Base-by-base conservation (phyloP, 1,284 basidiomycete genomes). In the Rugosomyces carneus region DNA sequence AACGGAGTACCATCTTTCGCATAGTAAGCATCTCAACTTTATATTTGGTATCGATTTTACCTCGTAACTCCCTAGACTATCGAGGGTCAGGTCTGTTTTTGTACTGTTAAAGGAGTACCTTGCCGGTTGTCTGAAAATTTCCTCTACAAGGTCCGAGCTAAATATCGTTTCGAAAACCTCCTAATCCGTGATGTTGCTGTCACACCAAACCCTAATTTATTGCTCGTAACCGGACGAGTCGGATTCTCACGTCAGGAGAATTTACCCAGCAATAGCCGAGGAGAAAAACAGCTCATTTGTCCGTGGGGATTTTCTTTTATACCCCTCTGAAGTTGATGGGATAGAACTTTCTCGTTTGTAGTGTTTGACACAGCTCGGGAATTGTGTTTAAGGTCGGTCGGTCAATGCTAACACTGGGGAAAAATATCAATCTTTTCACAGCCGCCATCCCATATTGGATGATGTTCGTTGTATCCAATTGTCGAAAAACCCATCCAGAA, bases 211-310 rank as follows among this genome's bases (percentile, higher is more conserved):
- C 38, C 45, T 7, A 38, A 32, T 15, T 46, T 50, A 21, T 23
- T 53, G 10, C 5, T 50, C 7, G 21, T 48, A 15, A 38, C 23
- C 2, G 51, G 48, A 7, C 47, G 46, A 1, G 31, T 50, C 31
- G 40, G 34, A n/a, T 31, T 34, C 13, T 24, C 43, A 15, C 38
- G 10, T 9, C 34, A 44, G 24, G 40, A 48, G 16, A 38, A 27
- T 13, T 32, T 50, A 9, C 48, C 46, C 5, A 44, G 27, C 16
- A 40, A 43, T 37, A 42, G 44, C 13, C 37, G 26, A n/a, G 51
- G 45, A 23, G 47, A 53, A 23, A 49, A 49, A 23, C 51, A 50
- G 18, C 29, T 49, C 4, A 46, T 44, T 11, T 16, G 49, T 50
- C 35, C 9, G 51, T 32, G 16, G 34, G n/a, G n/a, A n/a, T n/a